Evolutionary conservation across 2,329 filamentous ascomycete species (phyloP).

Genomic region (Magnaporthiopsis poae): DNA sequence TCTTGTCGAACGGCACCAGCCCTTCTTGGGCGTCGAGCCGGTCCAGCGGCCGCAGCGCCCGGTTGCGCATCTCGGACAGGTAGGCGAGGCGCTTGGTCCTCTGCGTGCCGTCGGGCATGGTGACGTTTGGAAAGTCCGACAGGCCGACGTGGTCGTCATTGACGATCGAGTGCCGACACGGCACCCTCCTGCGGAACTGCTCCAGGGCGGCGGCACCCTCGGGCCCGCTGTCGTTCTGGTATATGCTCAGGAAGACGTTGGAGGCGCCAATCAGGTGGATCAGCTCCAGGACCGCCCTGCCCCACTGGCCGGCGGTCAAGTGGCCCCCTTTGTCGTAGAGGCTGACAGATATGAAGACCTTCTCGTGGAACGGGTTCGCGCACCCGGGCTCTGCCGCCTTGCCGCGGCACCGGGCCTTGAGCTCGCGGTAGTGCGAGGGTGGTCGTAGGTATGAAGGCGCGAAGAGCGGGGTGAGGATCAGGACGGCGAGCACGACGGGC

Average conservation of each 20-base stretch:
- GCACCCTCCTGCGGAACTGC: constrained; percentile 37
- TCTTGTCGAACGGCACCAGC: constrained; percentile 36
- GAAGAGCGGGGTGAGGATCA: constrained; percentile 20
- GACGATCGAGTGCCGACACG: constrained; percentile 42
- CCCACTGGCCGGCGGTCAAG: constrained; percentile 56
- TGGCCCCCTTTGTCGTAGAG: constrained; percentile 55
- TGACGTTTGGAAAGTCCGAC: constrained; percentile 46
- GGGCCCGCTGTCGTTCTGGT: constrained; percentile 59
- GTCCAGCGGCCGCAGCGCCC: constrained; percentile 55
- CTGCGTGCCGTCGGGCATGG: constrained; percentile 50
- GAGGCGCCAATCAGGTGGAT: constrained; percentile 56
- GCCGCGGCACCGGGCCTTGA: constrained; percentile 23
- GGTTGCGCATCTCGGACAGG: constrained; percentile 63
- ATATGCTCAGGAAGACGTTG: constrained; percentile 63
- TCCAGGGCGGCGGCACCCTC: constrained; percentile 44
- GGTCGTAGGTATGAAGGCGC: constrained; percentile 34
- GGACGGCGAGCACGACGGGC: constrained; percentile 44
- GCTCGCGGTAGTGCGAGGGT: constrained; percentile 27
- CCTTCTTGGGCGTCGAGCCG: constrained; percentile 27
- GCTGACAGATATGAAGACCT: constrained; percentile 64
- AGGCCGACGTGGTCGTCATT: constrained; percentile 50
- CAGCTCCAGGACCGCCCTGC: constrained; percentile 47
- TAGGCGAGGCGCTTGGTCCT: constrained; percentile 66
- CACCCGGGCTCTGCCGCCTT: constrained; percentile 22
- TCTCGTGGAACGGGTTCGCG: constrained; percentile 41